Percentiles rank a stretch among this genome's conserved stretches.
Conservation (phyloP, 2,329 filamentous ascomycete genomes). For the Aspergillus sergii region DNA sequence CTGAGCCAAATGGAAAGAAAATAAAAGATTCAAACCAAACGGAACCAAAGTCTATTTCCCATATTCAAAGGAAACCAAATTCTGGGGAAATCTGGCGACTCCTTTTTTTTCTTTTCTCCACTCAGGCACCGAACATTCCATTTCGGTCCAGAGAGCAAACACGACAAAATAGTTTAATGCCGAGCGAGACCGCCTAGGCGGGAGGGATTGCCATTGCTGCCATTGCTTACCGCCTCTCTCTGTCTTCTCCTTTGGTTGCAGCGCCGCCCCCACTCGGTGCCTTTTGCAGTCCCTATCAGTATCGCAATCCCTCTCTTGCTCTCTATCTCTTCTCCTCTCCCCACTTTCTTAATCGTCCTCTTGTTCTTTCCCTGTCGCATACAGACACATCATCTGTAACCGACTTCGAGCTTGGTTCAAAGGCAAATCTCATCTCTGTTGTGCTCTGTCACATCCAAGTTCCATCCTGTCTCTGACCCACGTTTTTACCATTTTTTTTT, state of each 20-base stretch:
- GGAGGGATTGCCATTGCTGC: not conserved
- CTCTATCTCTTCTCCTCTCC: conserved; percentile 1
- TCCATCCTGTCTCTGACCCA: conserved; percentile 1
- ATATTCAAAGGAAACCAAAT: not conserved
- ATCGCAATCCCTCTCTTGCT: not conserved
- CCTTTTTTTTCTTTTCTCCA: not conserved
- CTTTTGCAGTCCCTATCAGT: conserved; percentile 6
- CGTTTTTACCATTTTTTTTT: not conserved
- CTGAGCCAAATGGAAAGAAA: too few relatives aligned
- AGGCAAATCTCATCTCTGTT: not conserved
- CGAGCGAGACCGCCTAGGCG: not conserved
- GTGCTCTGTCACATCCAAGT: not conserved
- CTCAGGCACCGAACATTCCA: conserved; percentile 1
- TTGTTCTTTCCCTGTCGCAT: not conserved
- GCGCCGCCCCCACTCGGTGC: conserved; percentile 8
- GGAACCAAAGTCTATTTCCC: not conserved
- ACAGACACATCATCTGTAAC: not conserved
- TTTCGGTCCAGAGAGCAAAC: too few relatives aligned
- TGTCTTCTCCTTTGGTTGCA: not conserved
- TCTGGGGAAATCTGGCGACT: not conserved
- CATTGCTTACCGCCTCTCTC: not conserved
- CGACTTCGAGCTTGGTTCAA: not conserved
- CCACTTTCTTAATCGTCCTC: not conserved
- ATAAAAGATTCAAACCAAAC: too few relatives aligned
- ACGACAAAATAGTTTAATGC: not conserved